Base-by-base conservation (phyloP, 164 flowering plant species). In the Macadamia tetraphylla region DNA sequence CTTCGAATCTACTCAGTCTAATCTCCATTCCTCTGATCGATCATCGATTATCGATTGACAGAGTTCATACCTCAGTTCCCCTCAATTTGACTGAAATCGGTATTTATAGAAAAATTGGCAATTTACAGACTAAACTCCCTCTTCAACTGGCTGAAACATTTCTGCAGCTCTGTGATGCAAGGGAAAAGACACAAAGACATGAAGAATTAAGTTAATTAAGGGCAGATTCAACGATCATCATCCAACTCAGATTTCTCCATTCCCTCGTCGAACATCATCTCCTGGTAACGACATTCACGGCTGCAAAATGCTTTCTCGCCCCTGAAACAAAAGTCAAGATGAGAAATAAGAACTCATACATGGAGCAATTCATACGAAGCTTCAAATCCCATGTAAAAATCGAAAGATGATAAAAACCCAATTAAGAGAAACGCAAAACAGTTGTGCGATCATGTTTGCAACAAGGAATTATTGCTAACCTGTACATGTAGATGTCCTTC, bases 261-360 rank as follows among this genome's bases (percentile, higher is more conserved):
- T 62, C 73, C 44, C 51, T 62, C 86, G 74, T 87, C 87, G 35
- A 69, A 66, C 44, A 77, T 44, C 80, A 87, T 83, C 69, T 82
- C 88, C 74, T 86, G 76, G 69, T 73, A 67, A 29, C 96, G 79
- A 82, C 98, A 92, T 69, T 83, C 88, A 6, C 72, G 51, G 70
- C 98, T 92, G 90, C 98, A 92, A 75, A 92, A 92, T n/a, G 97
- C 94, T 68, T 87, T 88, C 83, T 92, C 96, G 1, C 96, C 97
- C 71, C 97, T 87, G 85, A 60, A 76, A 60, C 14, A 67, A 14
- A 42, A 43, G 46, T 43, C 0, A 43, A 5, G 48, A 9, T 43
- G 48, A 43, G 9, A 43, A 43, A 5, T 43, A 43, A 43, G 6
- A 5, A 43, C 7, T 5, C 48, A 43, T 43, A 35, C 51, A 46